Conservation (phyloP, 108 stramenopile genomes). For the Chaetoceros muelleri region DNA sequence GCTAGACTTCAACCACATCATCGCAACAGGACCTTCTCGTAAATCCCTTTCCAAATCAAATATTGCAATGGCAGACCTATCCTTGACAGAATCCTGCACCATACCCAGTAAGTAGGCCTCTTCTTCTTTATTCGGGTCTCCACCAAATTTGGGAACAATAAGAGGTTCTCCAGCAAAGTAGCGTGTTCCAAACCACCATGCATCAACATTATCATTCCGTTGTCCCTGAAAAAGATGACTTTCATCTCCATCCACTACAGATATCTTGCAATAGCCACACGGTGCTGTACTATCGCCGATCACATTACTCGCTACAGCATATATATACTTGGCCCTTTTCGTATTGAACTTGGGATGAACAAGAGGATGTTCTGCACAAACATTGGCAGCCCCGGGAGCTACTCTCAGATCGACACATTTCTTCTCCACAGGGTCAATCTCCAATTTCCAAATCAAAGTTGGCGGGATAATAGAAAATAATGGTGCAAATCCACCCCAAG, state of each 20-base stretch:
- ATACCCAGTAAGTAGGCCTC: slow-evolving; percentile 41
- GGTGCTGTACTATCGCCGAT: slow-evolving; percentile 41
- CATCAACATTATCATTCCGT: slow-evolving; percentile 29
- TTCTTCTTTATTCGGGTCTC: slow-evolving; percentile 25
- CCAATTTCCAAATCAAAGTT: slow-evolving; percentile 39
- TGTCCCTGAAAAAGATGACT: slow-evolving; percentile 18
- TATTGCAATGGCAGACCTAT: slow-evolving; percentile 23
- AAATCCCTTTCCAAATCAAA: slow-evolving; percentile 42
- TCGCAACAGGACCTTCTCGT: slow-evolving; percentile 37
- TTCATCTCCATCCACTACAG: slow-evolving; percentile 19
- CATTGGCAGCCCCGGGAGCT: slow-evolving; percentile 33
- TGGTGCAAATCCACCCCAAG: slow-evolving; percentile 59
- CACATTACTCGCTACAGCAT: slow-evolving; percentile 29
- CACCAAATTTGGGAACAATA: slow-evolving; percentile 36
- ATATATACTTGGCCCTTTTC: slow-evolving; percentile 25
- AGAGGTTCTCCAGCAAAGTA: slow-evolving; percentile 34
- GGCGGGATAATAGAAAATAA: slow-evolving; percentile 29
- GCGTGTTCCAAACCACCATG: slow-evolving; percentile 42
- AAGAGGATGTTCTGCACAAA: slow-evolving; percentile 33
- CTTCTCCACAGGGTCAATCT: slow-evolving; percentile 29
- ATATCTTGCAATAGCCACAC: slow-evolving; percentile 23
- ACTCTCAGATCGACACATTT: slow-evolving; percentile 23
- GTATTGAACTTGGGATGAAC: slow-evolving; percentile 44
- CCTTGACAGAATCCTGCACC: slow-evolving; percentile 33
- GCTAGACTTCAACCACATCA: slow-evolving; percentile 28